phyloP scores from a whole-genome alignment of 2,329 filamentous ascomycete genomes.

The Ophiostoma triangulosporum region DNA sequence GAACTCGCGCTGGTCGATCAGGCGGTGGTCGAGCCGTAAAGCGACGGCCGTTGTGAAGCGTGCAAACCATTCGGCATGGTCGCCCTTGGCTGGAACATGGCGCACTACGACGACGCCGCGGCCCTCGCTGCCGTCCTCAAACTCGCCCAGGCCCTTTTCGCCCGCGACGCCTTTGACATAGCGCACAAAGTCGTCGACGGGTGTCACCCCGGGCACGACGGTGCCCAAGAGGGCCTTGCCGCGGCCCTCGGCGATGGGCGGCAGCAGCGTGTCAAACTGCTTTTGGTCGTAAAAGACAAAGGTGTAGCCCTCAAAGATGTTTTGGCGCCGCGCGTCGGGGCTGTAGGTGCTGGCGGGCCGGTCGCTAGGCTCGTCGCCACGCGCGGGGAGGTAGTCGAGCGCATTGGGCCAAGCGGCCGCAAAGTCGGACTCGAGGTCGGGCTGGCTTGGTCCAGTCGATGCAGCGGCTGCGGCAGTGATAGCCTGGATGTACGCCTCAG shows the following conservation, averaged over 20 bases:
- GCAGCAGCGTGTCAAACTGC: slow-evolving; percentile 64
- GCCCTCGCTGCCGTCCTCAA: slow-evolving; percentile 48
- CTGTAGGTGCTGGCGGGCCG: slow-evolving; percentile 55
- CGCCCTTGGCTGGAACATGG: slow-evolving; percentile 45
- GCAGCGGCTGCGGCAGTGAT: slow-evolving; percentile 37
- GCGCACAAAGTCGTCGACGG: slow-evolving; percentile 60
- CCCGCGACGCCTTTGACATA: slow-evolving; percentile 65
- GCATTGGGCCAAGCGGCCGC: slow-evolving; percentile 66
- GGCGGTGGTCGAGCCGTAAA: slow-evolving; percentile 60
- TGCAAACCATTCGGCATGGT: slow-evolving; percentile 50
- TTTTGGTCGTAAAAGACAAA: slow-evolving; percentile 72
- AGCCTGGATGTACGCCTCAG: slow-evolving; percentile 58
- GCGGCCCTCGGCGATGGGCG: slow-evolving; percentile 61
- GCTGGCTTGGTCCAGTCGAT: no score
- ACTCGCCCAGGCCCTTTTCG: slow-evolving; percentile 54
- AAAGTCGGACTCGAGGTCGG: slow-evolving; percentile 64
- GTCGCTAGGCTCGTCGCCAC: slow-evolving; percentile 60
- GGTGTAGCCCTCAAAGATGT: slow-evolving; percentile 74
- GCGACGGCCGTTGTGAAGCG: slow-evolving; percentile 58
- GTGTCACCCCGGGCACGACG: slow-evolving; percentile 48
- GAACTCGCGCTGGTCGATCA: slow-evolving; percentile 83
- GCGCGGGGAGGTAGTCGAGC: slow-evolving; percentile 55
- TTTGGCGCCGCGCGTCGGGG: slow-evolving; percentile 50
- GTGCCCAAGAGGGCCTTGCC: slow-evolving; percentile 66
- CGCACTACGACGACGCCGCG: slow-evolving; percentile 69